Evolutionary conservation across 768 basidiomycete species (phyloP).

Genomic region (Russula sp.): DNA sequence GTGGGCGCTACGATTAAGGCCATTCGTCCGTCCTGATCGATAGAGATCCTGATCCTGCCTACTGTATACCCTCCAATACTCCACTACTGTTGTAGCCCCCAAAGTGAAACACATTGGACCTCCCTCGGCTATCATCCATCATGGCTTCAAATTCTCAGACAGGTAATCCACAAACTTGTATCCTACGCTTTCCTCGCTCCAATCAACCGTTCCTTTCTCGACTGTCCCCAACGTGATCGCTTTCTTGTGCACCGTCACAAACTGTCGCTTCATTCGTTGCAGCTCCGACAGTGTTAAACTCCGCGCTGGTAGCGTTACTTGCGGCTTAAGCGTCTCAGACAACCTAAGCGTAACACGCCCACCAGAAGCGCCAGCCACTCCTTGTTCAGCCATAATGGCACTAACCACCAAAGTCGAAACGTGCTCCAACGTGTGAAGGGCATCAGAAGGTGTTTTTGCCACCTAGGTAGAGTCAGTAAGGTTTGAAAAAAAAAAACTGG

Average conservation of each 20-base stretch:
- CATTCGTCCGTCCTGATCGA: too few species aligned
- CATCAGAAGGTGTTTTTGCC: constrained; percentile 80
- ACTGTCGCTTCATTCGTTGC: constrained; percentile 87
- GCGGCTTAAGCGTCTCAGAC: constrained; percentile 38
- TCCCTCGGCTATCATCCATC: neutral
- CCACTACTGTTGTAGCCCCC: too few species aligned
- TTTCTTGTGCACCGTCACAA: constrained; percentile 84
- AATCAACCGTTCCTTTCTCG: constrained; percentile 70
- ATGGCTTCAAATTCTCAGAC: constrained; percentile 54
- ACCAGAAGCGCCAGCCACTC: constrained; percentile 46
- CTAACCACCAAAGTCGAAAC: constrained; percentile 66
- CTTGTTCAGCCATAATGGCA: constrained; percentile 62
- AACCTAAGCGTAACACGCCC: constrained; percentile 46
- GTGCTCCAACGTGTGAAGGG: constrained; percentile 78
- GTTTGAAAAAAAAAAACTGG: neutral
- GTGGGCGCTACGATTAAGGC: too few species aligned
- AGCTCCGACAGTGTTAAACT: constrained; percentile 79
- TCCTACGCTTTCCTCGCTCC: constrained; percentile 67
- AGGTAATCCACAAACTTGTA: constrained; percentile 65
- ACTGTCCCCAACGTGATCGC: constrained; percentile 79
- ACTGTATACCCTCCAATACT: too few species aligned
- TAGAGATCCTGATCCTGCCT: too few species aligned
- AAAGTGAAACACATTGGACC: neutral
- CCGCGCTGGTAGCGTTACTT: constrained; percentile 60
- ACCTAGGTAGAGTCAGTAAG: constrained; percentile 40